Percentiles rank a stretch among this genome's conserved stretches.
These are phyloP conservation scores for Albophoma yamanashiensis DNA, from an alignment of 2,329 filamentous ascomycete species.

Conservation along the genomic window DNA sequence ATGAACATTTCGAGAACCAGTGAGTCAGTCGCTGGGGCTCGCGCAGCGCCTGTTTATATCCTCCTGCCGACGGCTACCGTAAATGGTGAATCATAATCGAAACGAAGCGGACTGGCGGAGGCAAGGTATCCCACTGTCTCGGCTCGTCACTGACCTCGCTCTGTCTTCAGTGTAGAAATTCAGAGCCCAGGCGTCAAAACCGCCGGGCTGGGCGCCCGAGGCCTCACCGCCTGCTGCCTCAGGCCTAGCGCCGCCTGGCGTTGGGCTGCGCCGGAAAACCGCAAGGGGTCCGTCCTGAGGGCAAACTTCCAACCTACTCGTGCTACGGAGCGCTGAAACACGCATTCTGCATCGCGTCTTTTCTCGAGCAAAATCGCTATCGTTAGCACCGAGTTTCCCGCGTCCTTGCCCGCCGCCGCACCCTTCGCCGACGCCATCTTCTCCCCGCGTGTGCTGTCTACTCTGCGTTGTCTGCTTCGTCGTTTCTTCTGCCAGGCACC, in stretches of 20 bases:
- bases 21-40: neutral
- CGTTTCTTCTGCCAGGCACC: neutral
- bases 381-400: neutral
- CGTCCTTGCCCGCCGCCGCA: neutral
- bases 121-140: neutral
- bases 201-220: neutral
- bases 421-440: neutral
- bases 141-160: neutral
- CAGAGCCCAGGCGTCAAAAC: neutral
- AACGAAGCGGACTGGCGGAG: neutral
- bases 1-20: constrained; percentile 3
- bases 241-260: neutral
- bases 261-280: neutral
- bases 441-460: neutral
- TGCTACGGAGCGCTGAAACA: neutral
- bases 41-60: neutral
- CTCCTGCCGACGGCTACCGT: neutral
- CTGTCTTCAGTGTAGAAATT: neutral
- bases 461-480: neutral
- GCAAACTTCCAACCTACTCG: too few species aligned
- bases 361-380: neutral
- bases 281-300: neutral
- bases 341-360: neutral
- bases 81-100: neutral
- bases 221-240: constrained; percentile 2